A percentile compares a stretch with the other conserved stretches of the same genome.
Conservation (phyloP, 345 rosid species). For the Gossypium turneri region DNA sequence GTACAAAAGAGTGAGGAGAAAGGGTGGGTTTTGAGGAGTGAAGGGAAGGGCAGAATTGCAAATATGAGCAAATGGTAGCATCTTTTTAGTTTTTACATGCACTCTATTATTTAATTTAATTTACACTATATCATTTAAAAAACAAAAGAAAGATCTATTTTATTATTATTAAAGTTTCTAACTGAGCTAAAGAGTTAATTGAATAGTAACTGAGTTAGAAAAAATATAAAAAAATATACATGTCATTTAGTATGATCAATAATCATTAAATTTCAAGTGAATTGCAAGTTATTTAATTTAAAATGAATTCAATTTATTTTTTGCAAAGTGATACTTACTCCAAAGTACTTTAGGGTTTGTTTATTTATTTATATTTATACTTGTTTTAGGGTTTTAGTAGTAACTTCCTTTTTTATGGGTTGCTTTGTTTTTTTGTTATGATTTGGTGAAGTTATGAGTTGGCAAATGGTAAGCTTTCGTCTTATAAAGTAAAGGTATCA, state of each 20-base stretch:
- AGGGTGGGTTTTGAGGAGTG: conserved; percentile 45
- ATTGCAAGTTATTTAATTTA: too few relatives aligned
- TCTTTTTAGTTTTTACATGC: conserved; percentile 19
- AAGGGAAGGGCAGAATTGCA: conserved; percentile 29
- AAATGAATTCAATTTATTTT: neutral
- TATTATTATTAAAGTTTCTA: too few relatives aligned
- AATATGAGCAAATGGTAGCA: conserved; percentile 21
- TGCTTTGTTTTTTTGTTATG: neutral
- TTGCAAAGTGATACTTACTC: neutral
- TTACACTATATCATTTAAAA: too few relatives aligned
- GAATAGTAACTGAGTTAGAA: too few relatives aligned
- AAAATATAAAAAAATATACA: too few relatives aligned
- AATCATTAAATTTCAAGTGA: too few relatives aligned
- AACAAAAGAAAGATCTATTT: too few relatives aligned
- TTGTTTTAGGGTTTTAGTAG: too few relatives aligned
- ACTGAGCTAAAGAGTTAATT: too few relatives aligned
- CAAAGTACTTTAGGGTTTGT: too few relatives aligned
- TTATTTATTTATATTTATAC: neutral
- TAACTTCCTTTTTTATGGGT: neutral
- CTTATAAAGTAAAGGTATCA: conserved; percentile 14
- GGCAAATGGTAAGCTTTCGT: conserved; percentile 27
- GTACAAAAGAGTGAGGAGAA: conserved; percentile 7
- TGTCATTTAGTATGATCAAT: too few relatives aligned
- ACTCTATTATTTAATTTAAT: conserved; percentile 7
- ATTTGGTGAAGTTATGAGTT: conserved; percentile 21